Conservation (phyloP, 192 early-diverging fungal genomes). For the Pecoramyces ruminantium region DNA sequence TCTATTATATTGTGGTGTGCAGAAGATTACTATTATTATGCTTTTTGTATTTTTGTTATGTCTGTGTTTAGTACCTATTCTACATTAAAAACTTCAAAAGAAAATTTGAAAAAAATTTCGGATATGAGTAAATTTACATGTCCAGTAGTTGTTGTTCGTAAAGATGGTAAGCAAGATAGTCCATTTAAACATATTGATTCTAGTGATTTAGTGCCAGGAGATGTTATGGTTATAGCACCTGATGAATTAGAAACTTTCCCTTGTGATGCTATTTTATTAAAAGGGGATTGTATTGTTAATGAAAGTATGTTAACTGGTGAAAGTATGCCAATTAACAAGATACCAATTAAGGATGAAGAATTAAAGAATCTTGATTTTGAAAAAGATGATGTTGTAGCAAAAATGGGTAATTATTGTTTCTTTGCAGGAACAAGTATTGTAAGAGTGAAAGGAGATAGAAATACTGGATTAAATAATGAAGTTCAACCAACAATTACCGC, state of each 20-base stretch:
- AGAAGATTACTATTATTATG: constrained; percentile 94
- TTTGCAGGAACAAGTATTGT: constrained; percentile 89
- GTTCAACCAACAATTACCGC: no score
- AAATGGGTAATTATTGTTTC: constrained; percentile 70
- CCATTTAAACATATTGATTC: constrained; percentile 26
- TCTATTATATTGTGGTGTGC: constrained; percentile 25
- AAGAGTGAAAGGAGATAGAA: constrained; percentile 26
- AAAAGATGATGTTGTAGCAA: constrained; percentile 43
- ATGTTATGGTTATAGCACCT: constrained; percentile 45
- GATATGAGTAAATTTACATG: constrained; percentile 84
- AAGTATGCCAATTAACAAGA: constrained; percentile 84
- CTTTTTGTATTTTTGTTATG: constrained; percentile 77
- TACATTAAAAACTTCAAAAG: constrained; percentile 48
- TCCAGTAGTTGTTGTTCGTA: constrained; percentile 52
- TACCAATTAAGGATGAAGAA: constrained; percentile 47
- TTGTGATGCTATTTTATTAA: constrained; percentile 80
- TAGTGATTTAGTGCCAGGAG: constrained; percentile 85
- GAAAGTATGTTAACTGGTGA: constrained; percentile 91
- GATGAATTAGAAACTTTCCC: constrained; percentile 24
- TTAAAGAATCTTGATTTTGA: constrained; percentile 44
- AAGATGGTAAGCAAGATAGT: constrained; percentile 6
- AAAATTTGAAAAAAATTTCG: constrained; percentile 56
- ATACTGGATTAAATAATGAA: constrained; percentile 16
- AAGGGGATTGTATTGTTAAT: constrained; percentile 93
- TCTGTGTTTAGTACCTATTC: constrained; percentile 56